phyloP scores from a whole-genome alignment of 2,329 filamentous ascomycete species.

The Boeremia lycopersici region DNA sequence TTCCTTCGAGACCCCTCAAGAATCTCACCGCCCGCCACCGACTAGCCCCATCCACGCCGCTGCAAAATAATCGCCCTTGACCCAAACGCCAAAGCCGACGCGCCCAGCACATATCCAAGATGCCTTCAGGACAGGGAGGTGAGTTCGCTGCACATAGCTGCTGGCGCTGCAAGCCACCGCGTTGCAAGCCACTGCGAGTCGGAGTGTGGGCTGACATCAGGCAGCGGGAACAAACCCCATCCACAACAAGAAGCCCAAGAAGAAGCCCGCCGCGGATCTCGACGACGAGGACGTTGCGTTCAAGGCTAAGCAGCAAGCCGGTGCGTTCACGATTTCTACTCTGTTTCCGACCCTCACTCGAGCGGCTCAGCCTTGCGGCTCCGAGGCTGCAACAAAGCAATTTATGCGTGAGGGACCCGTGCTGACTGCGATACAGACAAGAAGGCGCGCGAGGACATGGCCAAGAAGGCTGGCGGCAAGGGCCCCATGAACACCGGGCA shows the following conservation, averaged over 20 bases:
- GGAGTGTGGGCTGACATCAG: conserved; percentile 25
- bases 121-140: conserved; percentile 60
- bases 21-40: conserved; percentile 26
- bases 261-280: conserved; percentile 70
- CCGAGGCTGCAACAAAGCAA: not conserved
- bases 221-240: conserved; percentile 60
- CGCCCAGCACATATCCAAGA: conserved; percentile 35
- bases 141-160: conserved; percentile 24
- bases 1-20: conserved; percentile 19
- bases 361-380: conserved; percentile 1
- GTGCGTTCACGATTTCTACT: conserved; percentile 58
- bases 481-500: conserved; percentile 83
- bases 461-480: conserved; percentile 82
- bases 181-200: not conserved
- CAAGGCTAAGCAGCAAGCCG: conserved; percentile 82
- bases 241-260: conserved; percentile 80
- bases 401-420: not conserved
- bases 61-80: conserved; percentile 19
- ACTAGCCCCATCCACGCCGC: conserved; percentile 21
- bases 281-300: conserved; percentile 87
- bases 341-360: not conserved
- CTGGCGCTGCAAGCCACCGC: not conserved
- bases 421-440: conserved; percentile 48
- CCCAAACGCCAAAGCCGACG: conserved; percentile 5
- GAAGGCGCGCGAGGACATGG: conserved; percentile 70